Evolutionary conservation across 1,284 basidiomycete species (phyloP).

Genomic region (Naganishia liquefaciens): DNA sequence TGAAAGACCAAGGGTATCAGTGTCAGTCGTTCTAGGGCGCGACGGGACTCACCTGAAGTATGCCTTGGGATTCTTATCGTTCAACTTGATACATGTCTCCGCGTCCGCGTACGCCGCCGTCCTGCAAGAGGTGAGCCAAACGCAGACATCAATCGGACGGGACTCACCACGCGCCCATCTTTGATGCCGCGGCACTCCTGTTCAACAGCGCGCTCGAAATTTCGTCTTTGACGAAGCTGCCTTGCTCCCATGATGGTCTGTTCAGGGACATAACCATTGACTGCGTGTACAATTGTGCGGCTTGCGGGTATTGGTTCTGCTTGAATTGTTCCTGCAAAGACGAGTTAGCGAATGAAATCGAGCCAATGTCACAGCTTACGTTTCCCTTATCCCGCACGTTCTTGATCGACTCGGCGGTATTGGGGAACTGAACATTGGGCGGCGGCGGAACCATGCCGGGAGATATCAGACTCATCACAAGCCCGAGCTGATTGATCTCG

Average conservation of each 20-base stretch:
- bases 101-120: conserved; percentile 34
- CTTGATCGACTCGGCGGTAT: conserved; percentile 31
- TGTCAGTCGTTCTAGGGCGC: not conserved
- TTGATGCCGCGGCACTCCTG: conserved; percentile 29
- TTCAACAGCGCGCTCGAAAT: conserved; percentile 33
- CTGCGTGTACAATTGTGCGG: conserved; percentile 30
- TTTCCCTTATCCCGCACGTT: conserved; percentile 32
- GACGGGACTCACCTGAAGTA: conserved; percentile 29
- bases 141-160: not conserved
- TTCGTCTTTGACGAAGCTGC: conserved; percentile 29
- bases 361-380: conserved; percentile 9
- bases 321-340: conserved; percentile 33
- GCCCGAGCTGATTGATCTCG: conserved; percentile 32
- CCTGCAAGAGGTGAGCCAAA: conserved; percentile 8
- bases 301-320: conserved; percentile 20
- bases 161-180: conserved; percentile 30
- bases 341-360: not conserved
- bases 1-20: not conserved
- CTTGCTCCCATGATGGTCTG: conserved; percentile 33
- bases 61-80: conserved; percentile 32
- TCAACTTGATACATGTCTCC: conserved; percentile 33
- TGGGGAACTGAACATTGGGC: conserved; percentile 32
- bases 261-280: conserved; percentile 32
- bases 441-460: conserved; percentile 32
- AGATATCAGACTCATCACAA: conserved; percentile 34